Percentiles rank a stretch among this genome's conserved stretches.
phyloP scores from a whole-genome alignment of 768 basidiomycete genomes.

The Suillus paluster region DNA sequence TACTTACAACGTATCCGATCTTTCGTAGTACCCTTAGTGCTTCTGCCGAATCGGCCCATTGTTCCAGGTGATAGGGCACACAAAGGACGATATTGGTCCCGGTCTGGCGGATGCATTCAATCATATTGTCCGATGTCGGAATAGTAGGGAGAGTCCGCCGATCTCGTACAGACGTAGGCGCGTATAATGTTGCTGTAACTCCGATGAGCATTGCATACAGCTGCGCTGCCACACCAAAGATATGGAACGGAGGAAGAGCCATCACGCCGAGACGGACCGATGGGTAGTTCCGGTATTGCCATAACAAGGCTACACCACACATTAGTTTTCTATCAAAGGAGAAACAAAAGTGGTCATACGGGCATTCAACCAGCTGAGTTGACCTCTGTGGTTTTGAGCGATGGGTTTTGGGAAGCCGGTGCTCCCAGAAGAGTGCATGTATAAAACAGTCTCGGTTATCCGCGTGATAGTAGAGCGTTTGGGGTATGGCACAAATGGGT shows the following conservation, averaged over 20 bases:
- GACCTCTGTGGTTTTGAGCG: constrained; percentile 31
- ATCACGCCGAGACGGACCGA: constrained; percentile 22
- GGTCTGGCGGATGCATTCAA: constrained; percentile 3
- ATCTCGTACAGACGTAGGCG: constrained; percentile 24
- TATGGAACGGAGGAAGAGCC: constrained; percentile 40
- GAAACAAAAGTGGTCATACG: constrained; percentile 26
- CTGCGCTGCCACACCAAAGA: constrained; percentile 30
- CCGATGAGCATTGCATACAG: constrained; percentile 30
- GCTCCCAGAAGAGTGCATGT: constrained; percentile 31
- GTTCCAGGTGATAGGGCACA: constrained; percentile 12
- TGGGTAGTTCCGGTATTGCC: constrained; percentile 4
- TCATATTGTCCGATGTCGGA: constrained; percentile 11
- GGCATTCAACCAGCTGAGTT: constrained; percentile 36
- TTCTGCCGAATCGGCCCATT: constrained; percentile 10
- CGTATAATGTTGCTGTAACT: constrained; percentile 27
- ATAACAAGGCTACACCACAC: neutral
- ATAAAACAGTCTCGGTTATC: constrained; percentile 1
- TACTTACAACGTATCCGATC: constrained; percentile 9
- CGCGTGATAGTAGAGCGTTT: neutral
- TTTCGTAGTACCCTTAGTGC: constrained; percentile 8
- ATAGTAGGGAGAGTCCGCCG: constrained; percentile 4
- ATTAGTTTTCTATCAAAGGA: neutral
- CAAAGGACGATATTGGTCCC: constrained; percentile 1
- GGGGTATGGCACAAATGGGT: constrained; percentile 27
- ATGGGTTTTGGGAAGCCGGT: constrained; percentile 50